These are phyloP conservation scores for Naganishia kalamii DNA, from an alignment of 768 basidiomycete species.

Conservation along the genomic window DNA sequence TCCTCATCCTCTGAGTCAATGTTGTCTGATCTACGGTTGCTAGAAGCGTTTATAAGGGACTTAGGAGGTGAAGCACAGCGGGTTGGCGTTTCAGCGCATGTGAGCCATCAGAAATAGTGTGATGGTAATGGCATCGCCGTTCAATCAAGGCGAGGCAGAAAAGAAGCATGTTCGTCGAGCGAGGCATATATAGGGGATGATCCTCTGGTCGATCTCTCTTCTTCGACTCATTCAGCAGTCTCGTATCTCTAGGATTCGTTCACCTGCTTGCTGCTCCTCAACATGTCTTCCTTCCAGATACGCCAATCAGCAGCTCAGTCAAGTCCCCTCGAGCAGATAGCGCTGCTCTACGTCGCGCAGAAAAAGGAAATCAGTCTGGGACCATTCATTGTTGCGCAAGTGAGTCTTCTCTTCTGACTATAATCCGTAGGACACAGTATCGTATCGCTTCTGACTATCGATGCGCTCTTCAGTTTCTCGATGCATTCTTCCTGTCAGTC, in stretches of 20 bases:
- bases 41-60: not conserved
- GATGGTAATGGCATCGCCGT: too few species aligned
- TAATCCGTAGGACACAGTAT: not conserved
- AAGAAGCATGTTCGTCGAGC: too few species aligned
- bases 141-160: too few species aligned
- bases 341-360: not conserved
- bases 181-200: too few species aligned
- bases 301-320: not conserved
- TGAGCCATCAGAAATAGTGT: too few species aligned
- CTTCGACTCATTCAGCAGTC: too few species aligned
- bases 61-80: not conserved
- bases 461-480: constrained; percentile 1
- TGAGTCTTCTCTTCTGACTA: not conserved
- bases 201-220: too few species aligned
- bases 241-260: too few species aligned
- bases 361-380: constrained; percentile 13
- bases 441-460: not conserved
- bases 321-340: not conserved
- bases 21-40: not conserved
- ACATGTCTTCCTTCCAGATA: not conserved
- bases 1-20: not conserved
- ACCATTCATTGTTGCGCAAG: constrained; percentile 17
- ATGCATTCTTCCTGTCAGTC: constrained; percentile 13
- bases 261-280: too few species aligned
- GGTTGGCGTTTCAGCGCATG: not conserved